Evolutionary conservation across 257 asterid genomes (phyloP).

Genomic region (Rehmannia glutinosa): DNA sequence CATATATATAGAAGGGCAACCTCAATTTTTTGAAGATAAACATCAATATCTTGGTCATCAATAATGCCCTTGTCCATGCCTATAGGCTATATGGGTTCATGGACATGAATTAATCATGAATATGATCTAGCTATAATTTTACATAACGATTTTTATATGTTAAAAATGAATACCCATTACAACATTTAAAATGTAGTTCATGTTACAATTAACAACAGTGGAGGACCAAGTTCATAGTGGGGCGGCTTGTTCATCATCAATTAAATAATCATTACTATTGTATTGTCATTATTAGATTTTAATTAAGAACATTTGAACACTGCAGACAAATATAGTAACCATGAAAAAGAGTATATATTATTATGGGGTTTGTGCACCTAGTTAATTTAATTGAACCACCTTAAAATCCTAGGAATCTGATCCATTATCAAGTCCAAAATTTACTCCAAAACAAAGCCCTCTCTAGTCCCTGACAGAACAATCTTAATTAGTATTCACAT

Average conservation of each 20-base stretch:
- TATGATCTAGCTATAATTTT: too few species aligned
- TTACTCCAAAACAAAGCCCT: slow-evolving; percentile 25
- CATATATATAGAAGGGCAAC: too few species aligned
- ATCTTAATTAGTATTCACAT: slow-evolving; percentile 28
- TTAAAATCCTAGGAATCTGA: slow-evolving; percentile 20
- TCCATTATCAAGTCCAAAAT: slow-evolving; percentile 40
- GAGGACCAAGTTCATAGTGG: slow-evolving; percentile 19
- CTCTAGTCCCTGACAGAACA: neutral
- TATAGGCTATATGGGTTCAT: too few species aligned
- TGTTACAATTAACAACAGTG: neutral
- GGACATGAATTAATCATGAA: too few species aligned
- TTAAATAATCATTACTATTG: neutral
- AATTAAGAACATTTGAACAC: neutral
- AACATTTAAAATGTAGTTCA: neutral
- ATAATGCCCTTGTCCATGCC: too few species aligned
- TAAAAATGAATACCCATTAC: too few species aligned
- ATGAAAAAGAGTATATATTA: neutral
- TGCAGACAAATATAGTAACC: neutral
- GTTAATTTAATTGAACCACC: neutral
- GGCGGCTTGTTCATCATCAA: slow-evolving; percentile 21
- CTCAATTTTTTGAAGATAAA: too few species aligned
- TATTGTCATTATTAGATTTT: slow-evolving; percentile 15
- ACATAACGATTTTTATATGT: too few species aligned
- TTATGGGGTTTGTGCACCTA: neutral
- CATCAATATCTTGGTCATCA: too few species aligned